Base-by-base conservation (phyloP, 306 rosid genomes). In the Fragaria vesca region DNA sequence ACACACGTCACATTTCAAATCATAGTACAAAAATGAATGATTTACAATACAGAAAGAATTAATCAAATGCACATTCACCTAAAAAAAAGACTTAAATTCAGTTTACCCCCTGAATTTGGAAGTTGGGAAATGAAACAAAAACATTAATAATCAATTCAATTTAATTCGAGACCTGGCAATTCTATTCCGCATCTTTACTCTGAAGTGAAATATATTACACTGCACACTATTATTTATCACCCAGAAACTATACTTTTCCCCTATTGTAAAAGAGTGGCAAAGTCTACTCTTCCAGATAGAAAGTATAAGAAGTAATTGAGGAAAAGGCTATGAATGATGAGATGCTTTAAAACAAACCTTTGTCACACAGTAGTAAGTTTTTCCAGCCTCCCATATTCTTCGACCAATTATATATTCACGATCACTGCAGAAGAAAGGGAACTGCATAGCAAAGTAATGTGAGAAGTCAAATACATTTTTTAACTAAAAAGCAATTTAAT, bases 351-450 rank as follows among this genome's bases (percentile, higher is more conserved):
- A 47, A 79, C 75, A 54, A 85, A 96, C 99, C 99, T 93, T 96
- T 61, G 99, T 91, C 77, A 93, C 94, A 80, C 99, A 96, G 66
- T 93, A 96, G 85, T 88, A 93, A 17, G 91, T 65, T 66, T 96
- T 91, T 79, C 91, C 97, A 77, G 91, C 88, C 89, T 93, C 98
- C 99, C 99, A 96, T 85, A 96, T 93, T 87, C 95, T 88, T 85
- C 99, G 90, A 81, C 96, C 98, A 78, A 93, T 91, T 77, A 93
- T 86, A 77, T 96, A 96, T 85, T 96, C 99, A 70, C 99, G 94
- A 84, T 96, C 99, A 69, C 98, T 96, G 82, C 99, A 96, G 93
- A 96, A 96, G 77, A 96, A 96, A 48, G 99, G 99, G 83, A 96
- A 96, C 99, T 96, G 86, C 84, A 82, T 24, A 69, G 52, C 81